Evolutionary conservation across 768 basidiomycete species (phyloP).

Genomic region (Termitomyces bulborhizus): DNA sequence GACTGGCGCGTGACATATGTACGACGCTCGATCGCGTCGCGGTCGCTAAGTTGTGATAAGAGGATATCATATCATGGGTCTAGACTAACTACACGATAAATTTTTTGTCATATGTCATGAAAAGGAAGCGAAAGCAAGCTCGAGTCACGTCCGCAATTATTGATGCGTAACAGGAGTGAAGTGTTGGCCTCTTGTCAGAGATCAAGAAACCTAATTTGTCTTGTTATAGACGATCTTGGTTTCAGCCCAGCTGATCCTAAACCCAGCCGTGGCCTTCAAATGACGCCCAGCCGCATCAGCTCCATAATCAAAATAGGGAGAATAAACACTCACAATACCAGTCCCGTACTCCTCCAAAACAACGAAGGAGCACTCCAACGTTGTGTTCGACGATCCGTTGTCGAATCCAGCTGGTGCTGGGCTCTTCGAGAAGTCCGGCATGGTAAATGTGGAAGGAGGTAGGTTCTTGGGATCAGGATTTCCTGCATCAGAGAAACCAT

Average conservation of each 20-base stretch:
- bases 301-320: neutral
- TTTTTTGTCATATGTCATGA: neutral
- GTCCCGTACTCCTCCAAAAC: constrained; percentile 39
- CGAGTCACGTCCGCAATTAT: no score
- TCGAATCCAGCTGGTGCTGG: constrained; percentile 35
- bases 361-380: constrained; percentile 28
- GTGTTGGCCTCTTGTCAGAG: neutral
- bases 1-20: neutral
- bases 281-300: neutral
- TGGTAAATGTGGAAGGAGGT: constrained; percentile 30
- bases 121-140: neutral
- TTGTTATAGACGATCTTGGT: neutral
- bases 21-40: no score
- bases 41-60: no score
- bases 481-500: constrained; percentile 16
- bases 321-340: constrained; percentile 18
- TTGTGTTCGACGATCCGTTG: constrained; percentile 19
- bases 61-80: no score
- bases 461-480: constrained; percentile 34
- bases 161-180: neutral
- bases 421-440: constrained; percentile 39
- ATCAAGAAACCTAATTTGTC: no score
- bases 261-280: constrained; percentile 18
- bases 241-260: constrained; percentile 16
- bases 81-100: neutral